Conservation (phyloP, 2,329 filamentous ascomycete species). For the Fusarium sp. region DNA sequence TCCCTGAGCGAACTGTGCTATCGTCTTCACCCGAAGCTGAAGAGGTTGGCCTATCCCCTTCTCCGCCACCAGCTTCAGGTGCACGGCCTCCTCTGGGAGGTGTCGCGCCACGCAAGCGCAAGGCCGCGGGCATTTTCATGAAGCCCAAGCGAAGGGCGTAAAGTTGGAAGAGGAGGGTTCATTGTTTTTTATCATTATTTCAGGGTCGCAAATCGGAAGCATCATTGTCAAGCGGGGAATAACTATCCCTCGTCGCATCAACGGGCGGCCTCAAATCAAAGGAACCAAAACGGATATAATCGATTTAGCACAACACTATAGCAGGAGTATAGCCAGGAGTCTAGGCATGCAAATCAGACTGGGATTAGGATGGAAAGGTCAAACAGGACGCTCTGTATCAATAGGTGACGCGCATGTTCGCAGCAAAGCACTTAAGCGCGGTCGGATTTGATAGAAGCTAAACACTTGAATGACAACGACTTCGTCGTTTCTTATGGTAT, state of each 20-base stretch:
- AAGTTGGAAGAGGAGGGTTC: not conserved
- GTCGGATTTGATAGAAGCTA: constrained; percentile 20
- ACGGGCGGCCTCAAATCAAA: constrained; percentile 3
- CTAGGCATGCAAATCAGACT: constrained; percentile 7
- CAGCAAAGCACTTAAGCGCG: constrained; percentile 4
- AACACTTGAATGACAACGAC: constrained; percentile 17
- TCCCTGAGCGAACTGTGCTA: constrained; percentile 33
- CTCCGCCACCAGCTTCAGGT: constrained; percentile 32
- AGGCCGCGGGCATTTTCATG: constrained; percentile 65
- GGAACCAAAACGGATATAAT: constrained; percentile 8
- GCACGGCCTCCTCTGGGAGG: constrained; percentile 16
- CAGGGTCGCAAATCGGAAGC: not conserved
- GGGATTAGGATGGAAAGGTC: constrained; percentile 11
- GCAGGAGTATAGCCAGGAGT: not conserved
- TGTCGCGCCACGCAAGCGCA: constrained; percentile 56
- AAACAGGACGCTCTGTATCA: not conserved
- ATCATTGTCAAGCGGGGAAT: not conserved
- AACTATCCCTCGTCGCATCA: constrained; percentile 4
- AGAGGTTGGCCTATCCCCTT: constrained; percentile 38
- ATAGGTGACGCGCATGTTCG: not conserved
- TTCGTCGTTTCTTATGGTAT: constrained; percentile 25
- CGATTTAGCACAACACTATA: constrained; percentile 1
- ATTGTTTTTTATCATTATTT: not conserved
- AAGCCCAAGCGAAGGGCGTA: constrained; percentile 56
- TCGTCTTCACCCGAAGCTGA: constrained; percentile 39